Base-by-base conservation (phyloP, 2,329 filamentous ascomycete genomes). In the Epichloe bromicola region DNA sequence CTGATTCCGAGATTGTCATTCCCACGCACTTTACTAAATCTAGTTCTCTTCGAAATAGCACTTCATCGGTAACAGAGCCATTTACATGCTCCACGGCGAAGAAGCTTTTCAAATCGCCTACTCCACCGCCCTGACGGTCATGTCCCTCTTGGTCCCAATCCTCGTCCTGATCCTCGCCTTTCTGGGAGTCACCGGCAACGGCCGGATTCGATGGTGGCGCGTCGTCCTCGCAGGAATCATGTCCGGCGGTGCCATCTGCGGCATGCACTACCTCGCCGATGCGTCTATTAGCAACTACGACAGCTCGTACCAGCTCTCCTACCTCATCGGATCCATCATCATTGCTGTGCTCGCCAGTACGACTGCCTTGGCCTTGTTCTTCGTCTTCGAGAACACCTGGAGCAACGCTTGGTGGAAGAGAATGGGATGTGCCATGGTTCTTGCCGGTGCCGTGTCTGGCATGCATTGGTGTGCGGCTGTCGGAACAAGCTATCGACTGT, bases 251-350 rank as follows among this genome's bases (percentile, higher is more conserved):
- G 82, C 86, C 34, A 83, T 91, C 47, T 87, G 83, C 52, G 85
- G 83, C 38, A 91, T 93, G 87, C 86, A 93, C 64, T 93, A 91
- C 60, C 71, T 91, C 17, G 86, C 86, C 17, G 88, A 93, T 62
- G 77, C 84, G 23, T 87, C 86, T 43, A 88, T 90, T 53, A 74
- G 75, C 36, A 91, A 93, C 63, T 94, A 91, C 62, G 66, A 62
- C 8, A 81, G 85, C 59, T 66, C 70, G 11, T 88, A 89, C 57
- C 63, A 67, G 5, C 60, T 70, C 14, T 68, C 67, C 20, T 79
- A 81, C 59, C 74, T 94, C 10, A 68, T 83, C 4, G 85, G 83
- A 2, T 79, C 88, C 4, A 78, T 79, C 20, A 60, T 84, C 43
- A 88, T 93, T 55, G 83, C 88, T 4, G 74, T 87, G 1, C 74